Evolutionary conservation across 495 filamentous ascomycete species (phyloP).

Genomic region (Aspergillus panamensis): DNA sequence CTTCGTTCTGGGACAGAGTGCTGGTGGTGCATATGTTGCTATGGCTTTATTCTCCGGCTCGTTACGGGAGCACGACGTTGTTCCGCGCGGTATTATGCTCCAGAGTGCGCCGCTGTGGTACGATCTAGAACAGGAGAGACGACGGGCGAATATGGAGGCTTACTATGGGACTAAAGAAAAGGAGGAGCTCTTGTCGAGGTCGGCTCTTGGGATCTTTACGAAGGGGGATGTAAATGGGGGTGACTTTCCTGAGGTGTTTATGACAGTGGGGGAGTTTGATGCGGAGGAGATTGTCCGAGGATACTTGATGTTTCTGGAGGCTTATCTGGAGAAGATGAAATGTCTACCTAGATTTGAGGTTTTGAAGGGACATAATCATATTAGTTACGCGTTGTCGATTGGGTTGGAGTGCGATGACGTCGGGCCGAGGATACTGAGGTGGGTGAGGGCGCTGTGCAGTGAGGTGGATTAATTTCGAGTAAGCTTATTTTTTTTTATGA

Average conservation of each 20-base stretch:
- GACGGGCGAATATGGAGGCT: constrained; percentile 5
- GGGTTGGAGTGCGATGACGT: constrained; percentile 7
- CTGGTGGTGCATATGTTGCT: constrained; percentile 4
- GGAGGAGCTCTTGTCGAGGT: background rate
- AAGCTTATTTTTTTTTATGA: too few relatives aligned
- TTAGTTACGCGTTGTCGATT: constrained; percentile 9
- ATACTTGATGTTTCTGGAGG: constrained; percentile 8
- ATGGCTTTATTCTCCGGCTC: constrained; percentile 4
- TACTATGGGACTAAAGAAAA: constrained; percentile 3
- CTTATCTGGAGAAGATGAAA: background rate
- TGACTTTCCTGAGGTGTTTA: background rate
- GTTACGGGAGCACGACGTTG: background rate
- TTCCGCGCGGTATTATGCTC: constrained; percentile 4
- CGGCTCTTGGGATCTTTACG: background rate
- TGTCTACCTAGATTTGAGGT: constrained; percentile 6
- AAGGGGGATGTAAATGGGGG: background rate
- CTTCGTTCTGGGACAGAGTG: constrained; percentile 9
- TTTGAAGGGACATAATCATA: constrained; percentile 7
- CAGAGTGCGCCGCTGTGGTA: constrained; percentile 6
- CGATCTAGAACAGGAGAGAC: constrained; percentile 1
- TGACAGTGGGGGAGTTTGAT: constrained; percentile 6
- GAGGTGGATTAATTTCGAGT: background rate
- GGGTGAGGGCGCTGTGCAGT: constrained; percentile 1
- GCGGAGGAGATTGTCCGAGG: background rate
- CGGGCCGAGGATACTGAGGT: constrained; percentile 4